Evolutionary conservation across 2,329 filamentous ascomycete species (phyloP).

Genomic region (Apiospora kogelbergensis): DNA sequence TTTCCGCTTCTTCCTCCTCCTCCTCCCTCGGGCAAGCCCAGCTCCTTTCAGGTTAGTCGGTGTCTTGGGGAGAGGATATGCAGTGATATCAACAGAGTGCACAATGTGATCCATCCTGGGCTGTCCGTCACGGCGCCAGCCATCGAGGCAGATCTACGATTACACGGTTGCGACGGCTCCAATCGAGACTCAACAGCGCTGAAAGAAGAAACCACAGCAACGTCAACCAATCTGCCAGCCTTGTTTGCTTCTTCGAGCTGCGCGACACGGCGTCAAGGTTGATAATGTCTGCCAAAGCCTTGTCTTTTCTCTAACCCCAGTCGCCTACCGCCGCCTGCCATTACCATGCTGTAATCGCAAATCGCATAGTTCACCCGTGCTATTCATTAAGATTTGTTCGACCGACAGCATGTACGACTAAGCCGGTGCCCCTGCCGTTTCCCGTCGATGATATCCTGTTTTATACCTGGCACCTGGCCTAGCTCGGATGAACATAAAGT

Average conservation of each 20-base stretch:
- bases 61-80: not conserved
- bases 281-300: not conserved
- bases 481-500: not conserved
- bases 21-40: not conserved
- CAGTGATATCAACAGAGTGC: not conserved
- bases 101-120: not conserved
- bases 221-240: not conserved
- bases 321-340: not conserved
- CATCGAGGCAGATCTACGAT: not conserved
- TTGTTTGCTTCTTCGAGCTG: not conserved
- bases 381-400: not conserved
- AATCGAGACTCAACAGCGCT: not conserved
- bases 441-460: not conserved
- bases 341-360: not conserved
- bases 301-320: not conserved
- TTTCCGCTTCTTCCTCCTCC: not conserved
- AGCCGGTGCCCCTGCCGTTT: not conserved
- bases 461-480: slow-evolving; percentile 3
- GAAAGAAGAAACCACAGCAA: not conserved
- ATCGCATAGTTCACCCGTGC: not conserved
- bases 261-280: slow-evolving; percentile 1
- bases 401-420: not conserved
- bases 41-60: not conserved
- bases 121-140: not conserved
- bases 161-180: not conserved